Conservation (phyloP, 345 rosid genomes). For the Ricinus communis region DNA sequence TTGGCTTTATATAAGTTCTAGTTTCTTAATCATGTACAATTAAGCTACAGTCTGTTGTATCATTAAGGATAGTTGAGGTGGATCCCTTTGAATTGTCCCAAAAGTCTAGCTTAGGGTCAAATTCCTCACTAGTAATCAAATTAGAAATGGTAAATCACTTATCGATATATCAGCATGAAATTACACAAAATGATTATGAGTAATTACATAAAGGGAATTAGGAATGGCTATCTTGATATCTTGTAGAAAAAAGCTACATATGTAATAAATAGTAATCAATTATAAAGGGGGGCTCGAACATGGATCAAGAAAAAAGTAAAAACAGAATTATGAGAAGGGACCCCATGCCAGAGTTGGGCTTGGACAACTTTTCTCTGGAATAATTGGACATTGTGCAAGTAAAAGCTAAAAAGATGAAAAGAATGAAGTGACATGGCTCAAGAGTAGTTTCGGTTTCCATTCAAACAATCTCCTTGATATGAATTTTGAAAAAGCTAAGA, state of each 20-base stretch:
- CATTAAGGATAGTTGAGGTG: no score
- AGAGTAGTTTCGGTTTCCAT: conserved; percentile 6
- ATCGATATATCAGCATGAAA: no score
- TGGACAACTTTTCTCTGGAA: conserved; percentile 15
- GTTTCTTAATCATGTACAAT: no score
- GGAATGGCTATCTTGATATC: not conserved
- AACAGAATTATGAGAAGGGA: conserved; percentile 27
- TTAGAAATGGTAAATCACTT: no score
- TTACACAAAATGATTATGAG: no score
- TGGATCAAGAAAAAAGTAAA: conserved; percentile 26
- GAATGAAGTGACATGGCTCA: conserved; percentile 16
- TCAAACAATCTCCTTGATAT: conserved; percentile 12
- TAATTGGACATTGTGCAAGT: conserved; percentile 13
- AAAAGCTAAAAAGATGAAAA: conserved; percentile 20
- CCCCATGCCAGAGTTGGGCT: conserved; percentile 21
- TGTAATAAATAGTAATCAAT: conserved; percentile 28
- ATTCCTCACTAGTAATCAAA: no score
- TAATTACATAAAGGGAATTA: no score
- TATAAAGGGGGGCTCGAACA: conserved; percentile 11
- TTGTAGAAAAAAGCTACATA: conserved; percentile 6
- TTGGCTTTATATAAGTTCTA: no score
- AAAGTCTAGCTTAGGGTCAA: no score
- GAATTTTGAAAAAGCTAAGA: not conserved
- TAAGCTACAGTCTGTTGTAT: no score
- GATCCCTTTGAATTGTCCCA: no score